A percentile compares a stretch with the other conserved stretches of the same genome.
These are phyloP conservation scores for Cercospora sp. DNA, from an alignment of 2,329 filamentous ascomycete genomes.

Conservation along the genomic window DNA sequence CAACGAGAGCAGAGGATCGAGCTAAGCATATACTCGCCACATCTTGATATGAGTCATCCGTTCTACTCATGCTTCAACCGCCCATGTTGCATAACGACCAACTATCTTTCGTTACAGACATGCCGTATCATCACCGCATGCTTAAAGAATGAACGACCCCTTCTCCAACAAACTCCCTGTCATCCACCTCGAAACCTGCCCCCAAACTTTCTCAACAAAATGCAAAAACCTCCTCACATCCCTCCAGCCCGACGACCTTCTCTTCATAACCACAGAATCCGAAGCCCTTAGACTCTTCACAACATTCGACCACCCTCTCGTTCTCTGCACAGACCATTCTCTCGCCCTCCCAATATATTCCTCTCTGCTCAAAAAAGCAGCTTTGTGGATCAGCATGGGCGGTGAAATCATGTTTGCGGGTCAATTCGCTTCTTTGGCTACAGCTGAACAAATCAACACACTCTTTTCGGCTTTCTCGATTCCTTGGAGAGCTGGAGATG, in stretches of 20 bases:
- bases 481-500: neutral
- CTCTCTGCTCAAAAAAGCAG: neutral
- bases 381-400: neutral
- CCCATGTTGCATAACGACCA: neutral
- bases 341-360: neutral
- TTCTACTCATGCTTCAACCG: neutral
- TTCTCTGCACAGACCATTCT: neutral
- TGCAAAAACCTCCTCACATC: neutral
- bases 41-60: neutral
- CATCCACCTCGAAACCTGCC: neutral
- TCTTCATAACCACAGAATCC: neutral
- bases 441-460: neutral
- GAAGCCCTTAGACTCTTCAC: neutral
- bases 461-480: neutral
- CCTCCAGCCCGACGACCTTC: neutral
- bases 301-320: neutral
- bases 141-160: neutral
- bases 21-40: neutral
- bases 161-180: neutral
- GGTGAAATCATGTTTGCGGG: neutral
- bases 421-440: neutral
- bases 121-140: neutral
- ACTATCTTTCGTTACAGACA: neutral
- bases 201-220: neutral
- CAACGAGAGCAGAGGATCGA: neutral